Evolutionary conservation across 2,329 filamentous ascomycete genomes (phyloP).

Genomic region (Calonectria pauciramosa): DNA sequence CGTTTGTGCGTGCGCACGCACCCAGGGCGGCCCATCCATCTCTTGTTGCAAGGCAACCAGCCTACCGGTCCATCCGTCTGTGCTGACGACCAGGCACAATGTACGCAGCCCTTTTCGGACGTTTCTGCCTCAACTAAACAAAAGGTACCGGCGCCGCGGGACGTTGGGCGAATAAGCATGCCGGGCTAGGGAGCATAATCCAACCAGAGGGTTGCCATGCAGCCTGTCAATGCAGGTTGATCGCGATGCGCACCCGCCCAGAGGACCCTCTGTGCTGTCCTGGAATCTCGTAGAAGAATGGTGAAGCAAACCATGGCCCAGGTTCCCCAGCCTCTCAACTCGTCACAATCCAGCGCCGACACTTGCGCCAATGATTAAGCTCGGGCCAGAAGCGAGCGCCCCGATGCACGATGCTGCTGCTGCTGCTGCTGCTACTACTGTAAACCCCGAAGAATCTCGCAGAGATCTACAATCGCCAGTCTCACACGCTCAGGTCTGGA

Average conservation of each 20-base stretch:
- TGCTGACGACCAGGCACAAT: slow-evolving; percentile 18
- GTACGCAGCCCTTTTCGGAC: slow-evolving; percentile 18
- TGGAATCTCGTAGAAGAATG: slow-evolving; percentile 23
- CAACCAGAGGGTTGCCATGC: slow-evolving; percentile 25
- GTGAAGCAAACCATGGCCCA: neutral
- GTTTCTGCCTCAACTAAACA: slow-evolving; percentile 22
- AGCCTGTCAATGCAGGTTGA: slow-evolving; percentile 31
- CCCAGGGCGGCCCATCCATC: neutral
- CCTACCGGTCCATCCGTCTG: neutral
- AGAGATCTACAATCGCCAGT: neutral
- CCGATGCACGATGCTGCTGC: neutral
- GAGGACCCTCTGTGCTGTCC: neutral
- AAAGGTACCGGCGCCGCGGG: slow-evolving; percentile 22
- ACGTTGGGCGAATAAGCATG: slow-evolving; percentile 26
- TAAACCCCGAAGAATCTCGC: slow-evolving; percentile 26
- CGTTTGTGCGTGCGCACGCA: neutral
- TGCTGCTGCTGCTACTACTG: neutral
- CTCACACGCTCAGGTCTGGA: slow-evolving; percentile 7
- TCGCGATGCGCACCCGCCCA: slow-evolving; percentile 18
- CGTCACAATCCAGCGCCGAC: neutral
- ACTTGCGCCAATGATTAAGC: slow-evolving; percentile 1
- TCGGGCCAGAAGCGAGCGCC: slow-evolving; percentile 15
- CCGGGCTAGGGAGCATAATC: slow-evolving; percentile 1
- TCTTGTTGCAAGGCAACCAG: neutral
- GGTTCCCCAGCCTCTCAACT: neutral